A percentile compares a stretch with the other conserved stretches of the same genome.
These are phyloP conservation scores for Chlamydomonas asymmetrica DNA, from an alignment of 139 green algal species.

Conservation along the genomic window DNA sequence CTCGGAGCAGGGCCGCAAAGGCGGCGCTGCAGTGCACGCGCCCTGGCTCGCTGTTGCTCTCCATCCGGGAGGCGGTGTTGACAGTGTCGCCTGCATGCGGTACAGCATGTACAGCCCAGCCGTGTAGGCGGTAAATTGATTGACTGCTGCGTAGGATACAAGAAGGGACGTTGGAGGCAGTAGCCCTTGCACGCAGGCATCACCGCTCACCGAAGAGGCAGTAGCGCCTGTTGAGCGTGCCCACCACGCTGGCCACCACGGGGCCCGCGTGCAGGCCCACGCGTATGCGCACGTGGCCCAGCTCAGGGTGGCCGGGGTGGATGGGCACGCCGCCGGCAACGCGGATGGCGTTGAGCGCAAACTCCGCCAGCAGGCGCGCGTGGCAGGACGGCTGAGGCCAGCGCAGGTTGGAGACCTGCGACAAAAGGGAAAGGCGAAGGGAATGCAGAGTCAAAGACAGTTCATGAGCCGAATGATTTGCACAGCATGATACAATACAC, in stretches of 20 bases:
- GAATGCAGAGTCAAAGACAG: too few species aligned
- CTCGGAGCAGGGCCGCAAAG: constrained; percentile 20
- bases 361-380: constrained; percentile 19
- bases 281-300: constrained; percentile 19
- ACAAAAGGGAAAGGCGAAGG: too few species aligned
- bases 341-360: constrained; percentile 6
- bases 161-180: too few species aligned
- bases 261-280: constrained; percentile 38
- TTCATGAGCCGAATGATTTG: too few species aligned
- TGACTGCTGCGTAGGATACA: too few species aligned
- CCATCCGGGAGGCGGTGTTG: too few species aligned
- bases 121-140: too few species aligned
- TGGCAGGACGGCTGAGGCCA: constrained; percentile 18
- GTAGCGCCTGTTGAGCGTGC: constrained; percentile 13
- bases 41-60: constrained; percentile 25
- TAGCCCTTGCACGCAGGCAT: neutral
- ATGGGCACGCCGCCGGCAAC: constrained; percentile 6
- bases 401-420: constrained; percentile 19
- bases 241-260: constrained; percentile 29
- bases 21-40: constrained; percentile 21
- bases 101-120: too few species aligned
- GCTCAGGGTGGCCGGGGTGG: constrained; percentile 10
- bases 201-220: constrained; percentile 53
- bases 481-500: too few species aligned
- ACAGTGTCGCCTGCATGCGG: too few species aligned